Base-by-base conservation (phyloP, 2,329 filamentous ascomycete genomes). In the Tolypocladium endophyticum region DNA sequence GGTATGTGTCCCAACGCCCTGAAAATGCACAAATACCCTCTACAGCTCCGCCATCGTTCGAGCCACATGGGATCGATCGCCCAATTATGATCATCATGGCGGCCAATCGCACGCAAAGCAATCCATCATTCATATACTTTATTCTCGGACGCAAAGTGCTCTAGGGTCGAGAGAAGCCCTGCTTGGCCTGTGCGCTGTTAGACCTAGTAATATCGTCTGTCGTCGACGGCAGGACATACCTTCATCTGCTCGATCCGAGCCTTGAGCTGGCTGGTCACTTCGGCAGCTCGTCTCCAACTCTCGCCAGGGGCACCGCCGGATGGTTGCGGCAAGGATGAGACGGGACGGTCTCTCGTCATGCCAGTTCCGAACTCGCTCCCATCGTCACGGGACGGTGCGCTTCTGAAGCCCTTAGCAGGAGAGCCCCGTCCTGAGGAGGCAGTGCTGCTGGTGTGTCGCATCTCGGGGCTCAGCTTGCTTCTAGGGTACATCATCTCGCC, bases 201-300 rank as follows among this genome's bases (percentile, higher is more conserved):
- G 56, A 36, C 23, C 20, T 23, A 30, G 9, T 5, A 4, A 3
- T 38, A 7, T 20, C 28, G 36, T 54, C 53, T 28, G 52, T 54
- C 23, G 11, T 9, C 14, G 43, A 11, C 14, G 16, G 45, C 20
- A n/a, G 1, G 41, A 14, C 76, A 65, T 68, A 84, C 85, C 82
- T 97, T 99, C 94, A 99, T 99, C 80, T 94, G 89, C 79, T 97
- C 94, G 73, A 99, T 99, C 72, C 94, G 86, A 58, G 93, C 92
- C 79, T 97, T 99, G 69, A 99, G 75, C 73, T 97, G 94, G 74
- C 92, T 97, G 59, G 94, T 99, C 60, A 99, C 94, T 77, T 99
- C 94, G 2, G 94, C 94, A 23, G 94, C 94, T 66, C 94, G 82
- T 77, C 92, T 95, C 94, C 94, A 99, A 72, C 92, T 97, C 77